Conservation (phyloP, 2,329 filamentous ascomycete genomes). For the Colletotrichum gigasporum region DNA sequence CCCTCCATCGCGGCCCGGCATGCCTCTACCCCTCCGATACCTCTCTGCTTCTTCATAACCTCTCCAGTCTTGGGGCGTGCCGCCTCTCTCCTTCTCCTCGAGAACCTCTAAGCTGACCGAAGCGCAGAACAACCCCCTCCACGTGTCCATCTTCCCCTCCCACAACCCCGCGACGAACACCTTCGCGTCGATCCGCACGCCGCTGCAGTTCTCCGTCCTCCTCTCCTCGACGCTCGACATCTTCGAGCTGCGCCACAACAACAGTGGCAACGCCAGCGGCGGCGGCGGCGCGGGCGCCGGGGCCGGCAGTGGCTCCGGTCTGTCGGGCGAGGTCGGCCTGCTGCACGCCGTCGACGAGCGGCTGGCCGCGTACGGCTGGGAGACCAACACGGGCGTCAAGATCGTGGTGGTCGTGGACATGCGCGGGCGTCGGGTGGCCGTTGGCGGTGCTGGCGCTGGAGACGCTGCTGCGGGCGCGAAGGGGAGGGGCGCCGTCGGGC, state of each 20-base stretch:
- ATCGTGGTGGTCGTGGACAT: slow-evolving; percentile 93
- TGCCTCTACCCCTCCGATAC: too few species aligned
- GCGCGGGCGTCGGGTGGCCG: slow-evolving; percentile 71
- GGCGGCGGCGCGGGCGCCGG: slow-evolving; percentile 28
- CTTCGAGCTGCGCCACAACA: slow-evolving; percentile 84
- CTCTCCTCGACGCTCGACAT: slow-evolving; percentile 93
- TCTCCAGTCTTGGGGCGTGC: too few species aligned
- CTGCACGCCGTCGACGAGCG: slow-evolving; percentile 94
- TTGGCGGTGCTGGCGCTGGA: slow-evolving; percentile 3
- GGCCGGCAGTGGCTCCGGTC: slow-evolving; percentile 45
- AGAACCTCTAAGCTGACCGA: slow-evolving; percentile 20
- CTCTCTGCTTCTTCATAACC: not conserved
- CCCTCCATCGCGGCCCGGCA: too few species aligned
- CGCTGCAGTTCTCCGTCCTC: slow-evolving; percentile 91
- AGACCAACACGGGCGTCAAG: slow-evolving; percentile 94
- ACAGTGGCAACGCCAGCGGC: slow-evolving; percentile 61
- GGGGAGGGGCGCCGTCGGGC: slow-evolving; percentile 64
- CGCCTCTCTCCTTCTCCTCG: not conserved
- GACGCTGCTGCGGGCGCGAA: slow-evolving; percentile 37
- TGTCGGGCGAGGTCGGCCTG: slow-evolving; percentile 88
- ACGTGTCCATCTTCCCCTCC: slow-evolving; percentile 88
- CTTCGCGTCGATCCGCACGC: slow-evolving; percentile 68
- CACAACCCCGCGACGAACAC: slow-evolving; percentile 66
- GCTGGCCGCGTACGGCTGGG: slow-evolving; percentile 92
- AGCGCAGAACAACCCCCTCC: slow-evolving; percentile 91